Evolutionary conservation across 1,284 basidiomycete genomes (phyloP).

Genomic region (Ceratobasidium sp.): DNA sequence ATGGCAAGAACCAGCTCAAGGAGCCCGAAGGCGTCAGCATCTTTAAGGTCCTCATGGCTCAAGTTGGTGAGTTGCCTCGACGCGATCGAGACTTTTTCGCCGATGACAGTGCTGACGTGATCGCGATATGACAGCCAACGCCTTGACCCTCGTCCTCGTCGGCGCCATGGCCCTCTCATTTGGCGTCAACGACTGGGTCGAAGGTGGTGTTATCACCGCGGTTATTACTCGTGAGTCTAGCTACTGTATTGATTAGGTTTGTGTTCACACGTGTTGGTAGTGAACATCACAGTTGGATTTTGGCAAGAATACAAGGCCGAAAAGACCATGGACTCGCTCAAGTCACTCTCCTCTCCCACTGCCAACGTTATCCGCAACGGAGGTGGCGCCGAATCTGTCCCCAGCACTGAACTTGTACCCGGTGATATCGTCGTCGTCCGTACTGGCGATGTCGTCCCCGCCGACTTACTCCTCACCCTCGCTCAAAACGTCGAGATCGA

Average conservation of each 20-base stretch:
- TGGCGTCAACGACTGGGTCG: constrained; percentile 70
- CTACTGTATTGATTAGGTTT: constrained; percentile 43
- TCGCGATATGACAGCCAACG: constrained; percentile 55
- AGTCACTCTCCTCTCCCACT: constrained; percentile 68
- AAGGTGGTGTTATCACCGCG: constrained; percentile 71
- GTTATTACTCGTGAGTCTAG: constrained; percentile 61
- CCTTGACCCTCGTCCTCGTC: constrained; percentile 59
- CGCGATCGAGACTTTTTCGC: constrained; percentile 29
- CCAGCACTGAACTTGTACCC: constrained; percentile 69
- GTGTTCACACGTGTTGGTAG: constrained; percentile 20
- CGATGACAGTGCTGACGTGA: background rate
- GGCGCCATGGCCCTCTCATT: constrained; percentile 73
- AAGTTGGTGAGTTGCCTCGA: constrained; percentile 22
- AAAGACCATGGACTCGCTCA: constrained; percentile 68
- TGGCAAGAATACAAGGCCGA: constrained; percentile 67
- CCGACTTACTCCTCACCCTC: constrained; percentile 60
- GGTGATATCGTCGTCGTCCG: constrained; percentile 69
- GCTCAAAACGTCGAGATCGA: constrained; percentile 44
- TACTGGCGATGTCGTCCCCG: constrained; percentile 69
- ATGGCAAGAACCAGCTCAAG: constrained; percentile 40
- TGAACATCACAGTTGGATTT: constrained; percentile 59
- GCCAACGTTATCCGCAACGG: constrained; percentile 68
- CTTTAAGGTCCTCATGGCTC: constrained; percentile 27
- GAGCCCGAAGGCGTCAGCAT: constrained; percentile 31
- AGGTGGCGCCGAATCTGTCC: constrained; percentile 59